Evolutionary conservation across 192 early-diverging fungal species (phyloP).

Genomic region (Mortierella hygrophila): DNA sequence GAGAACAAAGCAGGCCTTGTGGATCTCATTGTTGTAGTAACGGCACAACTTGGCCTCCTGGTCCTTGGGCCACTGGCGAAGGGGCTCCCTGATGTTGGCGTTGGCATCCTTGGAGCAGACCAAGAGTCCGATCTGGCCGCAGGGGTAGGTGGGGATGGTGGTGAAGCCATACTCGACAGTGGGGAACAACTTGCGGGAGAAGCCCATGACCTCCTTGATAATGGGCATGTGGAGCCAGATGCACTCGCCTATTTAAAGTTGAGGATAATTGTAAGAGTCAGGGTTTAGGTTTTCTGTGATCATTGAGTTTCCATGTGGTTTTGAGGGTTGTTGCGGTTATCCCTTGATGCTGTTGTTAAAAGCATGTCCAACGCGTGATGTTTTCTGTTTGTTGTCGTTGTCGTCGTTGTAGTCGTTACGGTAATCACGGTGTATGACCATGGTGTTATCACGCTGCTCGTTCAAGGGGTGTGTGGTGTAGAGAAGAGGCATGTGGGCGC

Average conservation of each 20-base stretch:
- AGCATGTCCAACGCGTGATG: neutral
- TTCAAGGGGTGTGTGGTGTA: neutral
- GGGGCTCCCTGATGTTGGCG: slow-evolving; percentile 80
- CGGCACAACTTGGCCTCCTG: slow-evolving; percentile 86
- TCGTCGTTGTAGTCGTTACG: neutral
- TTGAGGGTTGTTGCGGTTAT: neutral
- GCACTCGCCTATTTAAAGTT: slow-evolving; percentile 80
- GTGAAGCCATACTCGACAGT: slow-evolving; percentile 94
- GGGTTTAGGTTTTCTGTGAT: neutral
- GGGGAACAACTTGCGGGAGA: slow-evolving; percentile 88
- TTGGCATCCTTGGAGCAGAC: slow-evolving; percentile 90
- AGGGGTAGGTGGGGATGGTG: slow-evolving; percentile 97
- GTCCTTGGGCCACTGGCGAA: slow-evolving; percentile 80
- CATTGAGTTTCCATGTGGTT: neutral
- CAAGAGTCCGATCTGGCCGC: slow-evolving; percentile 97
- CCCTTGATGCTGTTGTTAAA: neutral
- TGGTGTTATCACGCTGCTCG: neutral
- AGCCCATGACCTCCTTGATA: slow-evolving; percentile 90
- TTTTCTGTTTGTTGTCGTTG: neutral
- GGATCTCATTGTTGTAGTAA: slow-evolving; percentile 97
- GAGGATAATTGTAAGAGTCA: neutral
- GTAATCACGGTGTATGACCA: neutral
- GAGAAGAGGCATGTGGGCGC: neutral
- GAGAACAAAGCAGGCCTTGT: slow-evolving; percentile 91
- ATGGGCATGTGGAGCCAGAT: slow-evolving; percentile 96